Conservation (phyloP, 495 filamentous ascomycete genomes). For the Symbiotaphrina buchneri region DNA sequence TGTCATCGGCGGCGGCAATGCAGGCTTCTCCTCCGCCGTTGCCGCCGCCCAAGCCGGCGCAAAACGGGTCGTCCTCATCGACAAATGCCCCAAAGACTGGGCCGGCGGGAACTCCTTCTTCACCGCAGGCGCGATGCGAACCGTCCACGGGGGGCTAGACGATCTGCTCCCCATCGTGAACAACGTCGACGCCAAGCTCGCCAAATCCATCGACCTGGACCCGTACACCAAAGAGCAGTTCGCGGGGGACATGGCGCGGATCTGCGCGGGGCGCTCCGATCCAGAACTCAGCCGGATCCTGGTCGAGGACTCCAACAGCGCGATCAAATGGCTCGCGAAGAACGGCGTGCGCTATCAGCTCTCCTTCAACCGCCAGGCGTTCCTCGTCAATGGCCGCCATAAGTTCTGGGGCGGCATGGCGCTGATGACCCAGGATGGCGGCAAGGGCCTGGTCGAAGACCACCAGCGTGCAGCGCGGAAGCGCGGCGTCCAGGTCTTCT, state of each 20-base stretch:
- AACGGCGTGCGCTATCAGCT: slow-evolving; percentile 31
- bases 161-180: slow-evolving; percentile 21
- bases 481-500: slow-evolving; percentile 19
- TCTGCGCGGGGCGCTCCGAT: slow-evolving; percentile 16
- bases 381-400: slow-evolving; percentile 24
- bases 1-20: slow-evolving; percentile 32
- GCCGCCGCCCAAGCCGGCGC: slow-evolving; percentile 20
- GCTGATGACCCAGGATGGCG: slow-evolving; percentile 30
- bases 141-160: slow-evolving; percentile 18
- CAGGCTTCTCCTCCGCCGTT: slow-evolving; percentile 30
- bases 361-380: slow-evolving; percentile 38
- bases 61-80: slow-evolving; percentile 20
- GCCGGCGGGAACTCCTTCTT: slow-evolving; percentile 35
- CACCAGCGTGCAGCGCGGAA: slow-evolving; percentile 18
- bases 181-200: slow-evolving; percentile 4
- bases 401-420: slow-evolving; percentile 41
- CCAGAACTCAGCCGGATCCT: slow-evolving; percentile 17
- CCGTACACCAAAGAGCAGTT: not conserved
- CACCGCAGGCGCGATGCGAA: slow-evolving; percentile 32
- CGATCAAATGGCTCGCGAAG: slow-evolving; percentile 33
- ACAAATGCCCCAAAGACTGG: slow-evolving; percentile 26
- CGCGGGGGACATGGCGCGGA: not conserved
- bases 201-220: slow-evolving; percentile 3
- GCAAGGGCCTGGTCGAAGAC: slow-evolving; percentile 29
- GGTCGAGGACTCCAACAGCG: slow-evolving; percentile 20